Percentiles rank a stretch among this genome's conserved stretches.
These are phyloP conservation scores for Leptodermis oblonga DNA, from an alignment of 257 asterid genomes.

Conservation along the genomic window DNA sequence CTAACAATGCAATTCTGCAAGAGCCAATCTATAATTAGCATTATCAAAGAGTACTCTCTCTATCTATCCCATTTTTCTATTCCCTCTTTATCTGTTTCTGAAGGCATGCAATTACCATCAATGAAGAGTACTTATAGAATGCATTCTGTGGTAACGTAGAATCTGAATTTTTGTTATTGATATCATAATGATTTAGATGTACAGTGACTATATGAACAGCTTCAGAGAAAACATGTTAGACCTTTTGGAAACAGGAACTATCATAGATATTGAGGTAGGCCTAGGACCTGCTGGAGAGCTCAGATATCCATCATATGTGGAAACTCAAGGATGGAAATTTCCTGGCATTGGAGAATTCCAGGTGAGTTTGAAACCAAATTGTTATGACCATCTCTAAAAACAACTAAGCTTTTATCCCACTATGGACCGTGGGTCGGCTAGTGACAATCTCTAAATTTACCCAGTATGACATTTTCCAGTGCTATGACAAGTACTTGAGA, in stretches of 20 bases:
- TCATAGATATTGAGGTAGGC: conserved; percentile 79
- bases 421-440: not conserved
- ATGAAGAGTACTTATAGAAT: not conserved
- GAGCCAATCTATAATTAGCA: not conserved
- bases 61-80: not conserved
- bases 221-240: conserved; percentile 65
- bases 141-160: not conserved
- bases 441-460: not conserved
- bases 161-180: conserved; percentile 3
- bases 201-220: conserved; percentile 70
- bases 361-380: conserved; percentile 23
- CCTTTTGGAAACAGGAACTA: conserved; percentile 44
- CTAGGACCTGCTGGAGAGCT: conserved; percentile 92
- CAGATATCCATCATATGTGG: conserved; percentile 72
- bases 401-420: not conserved
- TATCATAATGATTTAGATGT: conserved; percentile 37
- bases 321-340: conserved; percentile 70
- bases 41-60: too few species aligned
- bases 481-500: conserved; percentile 37
- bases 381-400: not conserved
- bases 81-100: too few species aligned
- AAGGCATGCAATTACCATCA: not conserved
- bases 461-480: conserved; percentile 19
- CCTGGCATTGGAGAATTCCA: conserved; percentile 51
- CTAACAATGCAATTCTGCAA: not conserved